Evolutionary conservation across 345 rosid genomes (phyloP).

Genomic region (Acer saccharum): DNA sequence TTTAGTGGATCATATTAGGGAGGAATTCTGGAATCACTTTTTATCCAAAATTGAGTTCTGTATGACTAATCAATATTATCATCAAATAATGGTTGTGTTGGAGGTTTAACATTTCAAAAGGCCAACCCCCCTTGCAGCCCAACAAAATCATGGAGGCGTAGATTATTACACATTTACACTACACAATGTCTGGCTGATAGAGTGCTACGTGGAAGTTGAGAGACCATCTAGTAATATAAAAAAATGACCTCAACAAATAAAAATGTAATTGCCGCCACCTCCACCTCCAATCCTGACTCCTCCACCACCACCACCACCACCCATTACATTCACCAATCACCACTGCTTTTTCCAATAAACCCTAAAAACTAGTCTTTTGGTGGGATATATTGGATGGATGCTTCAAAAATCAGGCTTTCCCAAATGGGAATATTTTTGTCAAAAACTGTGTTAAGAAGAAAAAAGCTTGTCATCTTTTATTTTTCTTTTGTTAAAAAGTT

Average conservation of each 20-base stretch:
- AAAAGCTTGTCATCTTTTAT: conserved; percentile 28
- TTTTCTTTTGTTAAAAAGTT: background rate
- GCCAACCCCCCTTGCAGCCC: conserved; percentile 26
- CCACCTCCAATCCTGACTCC: conserved; percentile 9
- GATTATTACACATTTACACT: too few relatives aligned
- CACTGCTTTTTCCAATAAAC: conserved; percentile 31
- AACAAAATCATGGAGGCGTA: conserved; percentile 18
- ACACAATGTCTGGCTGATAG: conserved; percentile 20
- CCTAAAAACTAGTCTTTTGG: too few relatives aligned
- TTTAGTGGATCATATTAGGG: conserved; percentile 21
- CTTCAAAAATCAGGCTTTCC: conserved; percentile 32
- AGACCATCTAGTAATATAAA: conserved; percentile 19
- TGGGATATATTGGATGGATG: conserved; percentile 20
- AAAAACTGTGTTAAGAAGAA: conserved; percentile 13
- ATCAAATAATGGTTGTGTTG: conserved; percentile 18
- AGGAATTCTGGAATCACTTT: conserved; percentile 36
- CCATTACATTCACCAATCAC: conserved; percentile 31
- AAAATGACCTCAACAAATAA: conserved; percentile 13
- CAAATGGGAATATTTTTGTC: conserved; percentile 41
- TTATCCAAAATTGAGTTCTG: background rate
- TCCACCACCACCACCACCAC: conserved; percentile 17
- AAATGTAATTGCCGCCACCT: conserved; percentile 14
- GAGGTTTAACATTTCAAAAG: conserved; percentile 19
- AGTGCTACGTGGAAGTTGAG: conserved; percentile 32
- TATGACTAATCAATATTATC: conserved; percentile 27